Conservation (phyloP, 768 basidiomycete species). For the Amanita rimosa region DNA sequence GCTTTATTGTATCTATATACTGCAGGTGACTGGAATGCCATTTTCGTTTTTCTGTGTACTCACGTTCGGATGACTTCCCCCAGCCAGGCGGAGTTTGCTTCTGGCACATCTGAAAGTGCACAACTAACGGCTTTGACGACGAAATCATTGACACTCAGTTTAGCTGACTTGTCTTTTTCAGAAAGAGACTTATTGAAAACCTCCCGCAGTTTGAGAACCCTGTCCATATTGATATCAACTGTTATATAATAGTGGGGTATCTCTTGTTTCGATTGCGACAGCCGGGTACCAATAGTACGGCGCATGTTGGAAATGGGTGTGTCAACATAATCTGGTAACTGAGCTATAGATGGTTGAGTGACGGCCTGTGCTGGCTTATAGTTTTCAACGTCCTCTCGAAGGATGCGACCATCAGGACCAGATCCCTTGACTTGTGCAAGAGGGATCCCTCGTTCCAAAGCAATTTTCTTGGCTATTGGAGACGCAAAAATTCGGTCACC, state of each 20-base stretch:
- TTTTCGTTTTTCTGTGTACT: conserved; percentile 20
- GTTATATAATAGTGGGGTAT: conserved; percentile 98
- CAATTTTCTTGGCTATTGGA: conserved; percentile 95
- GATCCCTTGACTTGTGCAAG: conserved; percentile 84
- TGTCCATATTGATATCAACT: conserved; percentile 93
- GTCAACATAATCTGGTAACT: conserved; percentile 71
- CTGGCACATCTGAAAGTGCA: conserved; percentile 90
- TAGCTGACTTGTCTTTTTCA: conserved; percentile 83
- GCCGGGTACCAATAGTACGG: conserved; percentile 80
- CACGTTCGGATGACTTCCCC: conserved; percentile 93
- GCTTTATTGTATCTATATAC: conserved; percentile 79
- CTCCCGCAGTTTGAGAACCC: conserved; percentile 85
- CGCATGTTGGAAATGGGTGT: conserved; percentile 92
- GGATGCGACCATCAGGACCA: conserved; percentile 89
- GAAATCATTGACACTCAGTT: conserved; percentile 97
- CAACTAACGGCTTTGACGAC: conserved; percentile 90
- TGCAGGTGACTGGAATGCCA: not conserved
- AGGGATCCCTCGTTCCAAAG: conserved; percentile 88
- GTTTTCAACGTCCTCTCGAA: conserved; percentile 90
- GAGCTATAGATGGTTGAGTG: conserved; percentile 37
- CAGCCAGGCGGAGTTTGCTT: conserved; percentile 96
- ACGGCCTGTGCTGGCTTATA: conserved; percentile 51
- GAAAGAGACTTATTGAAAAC: conserved; percentile 87
- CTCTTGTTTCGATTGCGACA: conserved; percentile 89
- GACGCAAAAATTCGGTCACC: conserved; percentile 89